Evolutionary conservation across 768 basidiomycete genomes (phyloP), one percentile per base, ranked within the genome.

Genomic region (Mycena capillaripes): DNA sequence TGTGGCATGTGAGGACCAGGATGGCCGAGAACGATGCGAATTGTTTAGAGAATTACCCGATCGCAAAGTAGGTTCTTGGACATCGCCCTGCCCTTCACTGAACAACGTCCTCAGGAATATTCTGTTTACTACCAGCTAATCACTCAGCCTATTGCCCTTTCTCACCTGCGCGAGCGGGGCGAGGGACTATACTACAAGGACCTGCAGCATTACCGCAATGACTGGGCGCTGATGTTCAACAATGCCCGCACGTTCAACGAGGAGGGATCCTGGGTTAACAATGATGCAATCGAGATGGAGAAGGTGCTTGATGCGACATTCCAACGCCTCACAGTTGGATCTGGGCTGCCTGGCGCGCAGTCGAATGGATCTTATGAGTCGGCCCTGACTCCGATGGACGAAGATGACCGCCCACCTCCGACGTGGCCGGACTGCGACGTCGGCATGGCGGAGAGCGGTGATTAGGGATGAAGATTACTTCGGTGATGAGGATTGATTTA

Each of bases 201-300:
- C 44, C 89, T 97, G 40, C 83, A 88, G 38, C 85, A 89, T 66
- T 96, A 91, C 83, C 86, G 89, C 67, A 89, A 91, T 53, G 96
- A 97, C 81, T 96, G 93, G 91, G 88, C 88, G 75, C 88, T 96
- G 67, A 96, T 99, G 93, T 98, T 97, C 81, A 88, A 90, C 81
- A 99, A 99, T 78, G 97, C 97, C 4, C 89, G 94, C 76, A 94
- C 91, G 48, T 99, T 96, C 86, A 98, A 98, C 80, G 92, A 94
- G 81, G 96, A 97, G 81, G 96, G 94, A 1, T 97, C 96, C 0
- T 96, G 95, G 93, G 96, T 98, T 44, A 97, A 97, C 82, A 87
- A 93, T 71, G 96, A 97, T 72, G 97, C 97, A 10, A 93, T 95
- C 60, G 95, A 96, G 84, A 95, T 97, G 94, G 94, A 97, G 83